A percentile compares a stretch with the other conserved stretches of the same genome.
phyloP scores from a whole-genome alignment of 306 rosid genomes.

The Cercis canadensis region DNA sequence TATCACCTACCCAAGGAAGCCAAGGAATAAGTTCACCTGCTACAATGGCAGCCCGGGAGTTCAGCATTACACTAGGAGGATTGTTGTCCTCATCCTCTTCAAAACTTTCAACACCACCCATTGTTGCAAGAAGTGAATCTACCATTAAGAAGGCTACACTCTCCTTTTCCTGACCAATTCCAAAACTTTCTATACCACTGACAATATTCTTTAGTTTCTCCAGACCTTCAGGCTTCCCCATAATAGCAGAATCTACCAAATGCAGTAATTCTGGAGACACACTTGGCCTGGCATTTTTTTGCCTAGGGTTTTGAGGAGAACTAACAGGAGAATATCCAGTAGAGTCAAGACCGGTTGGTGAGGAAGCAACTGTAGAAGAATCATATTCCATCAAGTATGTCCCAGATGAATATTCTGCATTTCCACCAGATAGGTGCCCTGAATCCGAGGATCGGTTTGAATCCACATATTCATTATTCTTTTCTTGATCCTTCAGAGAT shows the following conservation, averaged over 20 bases:
- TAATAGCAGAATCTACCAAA: constrained; percentile 96
- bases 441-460: constrained; percentile 54
- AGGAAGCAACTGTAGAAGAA: constrained; percentile 55
- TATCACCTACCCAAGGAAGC: constrained; percentile 89
- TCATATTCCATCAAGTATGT: constrained; percentile 44
- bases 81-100: constrained; percentile 89
- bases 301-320: constrained; percentile 69
- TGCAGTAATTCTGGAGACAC: constrained; percentile 93
- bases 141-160: constrained; percentile 72
- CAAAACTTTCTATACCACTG: constrained; percentile 76
- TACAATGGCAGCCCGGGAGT: constrained; percentile 96
- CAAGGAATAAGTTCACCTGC: constrained; percentile 93
- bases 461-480: constrained; percentile 42
- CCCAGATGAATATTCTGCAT: constrained; percentile 51
- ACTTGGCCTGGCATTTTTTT: constrained; percentile 63
- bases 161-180: constrained; percentile 77
- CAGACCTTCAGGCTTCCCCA: constrained; percentile 95
- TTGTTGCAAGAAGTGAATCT: constrained; percentile 95
- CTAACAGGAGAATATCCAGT: constrained; percentile 59
- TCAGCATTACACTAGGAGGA: constrained; percentile 98
- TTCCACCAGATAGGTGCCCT: constrained; percentile 48
- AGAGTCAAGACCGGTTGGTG: constrained; percentile 62
- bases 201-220: constrained; percentile 91
- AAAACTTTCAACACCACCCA: constrained; percentile 99
- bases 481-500: constrained; percentile 70